These are phyloP conservation scores for Echium plantagineum DNA, from an alignment of 257 asterid genomes.

Conservation along the genomic window DNA sequence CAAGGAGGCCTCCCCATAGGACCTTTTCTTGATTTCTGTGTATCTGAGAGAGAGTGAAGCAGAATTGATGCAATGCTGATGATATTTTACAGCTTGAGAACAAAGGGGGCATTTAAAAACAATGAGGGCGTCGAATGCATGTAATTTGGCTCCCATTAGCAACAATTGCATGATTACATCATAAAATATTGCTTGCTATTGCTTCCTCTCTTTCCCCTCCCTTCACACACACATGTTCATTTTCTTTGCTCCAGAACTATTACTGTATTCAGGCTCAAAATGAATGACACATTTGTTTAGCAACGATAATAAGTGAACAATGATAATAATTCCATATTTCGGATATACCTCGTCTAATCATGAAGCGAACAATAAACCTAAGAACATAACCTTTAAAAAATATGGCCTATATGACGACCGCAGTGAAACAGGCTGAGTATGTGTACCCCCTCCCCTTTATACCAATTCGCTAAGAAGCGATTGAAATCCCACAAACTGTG, in stretches of 20 bases:
- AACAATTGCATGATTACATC: constrained; percentile 79
- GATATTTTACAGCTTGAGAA: constrained; percentile 20
- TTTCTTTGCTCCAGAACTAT: constrained; percentile 5
- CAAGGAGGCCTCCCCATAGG: constrained; percentile 86
- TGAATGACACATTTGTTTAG: constrained; percentile 10
- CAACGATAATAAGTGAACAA: not conserved
- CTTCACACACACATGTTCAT: too few species aligned
- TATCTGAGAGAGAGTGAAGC: constrained; percentile 3
- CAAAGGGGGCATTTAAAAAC: constrained; percentile 41
- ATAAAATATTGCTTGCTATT: constrained; percentile 28
- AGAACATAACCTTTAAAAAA: too few species aligned
- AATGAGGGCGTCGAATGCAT: constrained; percentile 62
- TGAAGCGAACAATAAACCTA: too few species aligned
- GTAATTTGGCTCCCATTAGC: constrained; percentile 58
- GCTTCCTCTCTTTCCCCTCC: constrained; percentile 27
- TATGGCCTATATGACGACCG: too few species aligned
- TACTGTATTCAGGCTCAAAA: constrained; percentile 4
- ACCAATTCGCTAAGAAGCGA: not conserved
- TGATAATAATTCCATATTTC: not conserved
- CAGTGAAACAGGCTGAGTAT: not conserved
- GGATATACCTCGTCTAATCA: too few species aligned
- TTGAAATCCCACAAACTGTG: not conserved
- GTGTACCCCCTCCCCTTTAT: not conserved
- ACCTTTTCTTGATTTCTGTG: constrained; percentile 1
- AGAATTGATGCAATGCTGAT: constrained; percentile 35